A percentile compares a stretch with the other conserved stretches of the same genome.
phyloP scores from a whole-genome alignment of 179 eudicot species.

The Pouteria campechiana region DNA sequence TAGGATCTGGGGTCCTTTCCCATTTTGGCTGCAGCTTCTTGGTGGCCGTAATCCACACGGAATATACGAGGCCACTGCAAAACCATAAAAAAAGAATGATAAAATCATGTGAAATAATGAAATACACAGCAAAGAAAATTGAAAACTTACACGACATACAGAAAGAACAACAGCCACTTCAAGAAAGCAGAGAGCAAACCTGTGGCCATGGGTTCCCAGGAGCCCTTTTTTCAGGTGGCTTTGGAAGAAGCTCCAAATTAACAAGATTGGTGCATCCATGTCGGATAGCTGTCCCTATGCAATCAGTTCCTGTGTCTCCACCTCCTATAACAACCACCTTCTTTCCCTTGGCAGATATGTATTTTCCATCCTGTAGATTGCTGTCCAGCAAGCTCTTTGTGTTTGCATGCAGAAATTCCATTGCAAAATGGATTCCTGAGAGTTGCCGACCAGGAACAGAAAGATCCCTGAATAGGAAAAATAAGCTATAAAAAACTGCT shows the following conservation, averaged over 20 bases:
- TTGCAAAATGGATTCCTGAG: slow-evolving; percentile 91
- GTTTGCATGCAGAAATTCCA: slow-evolving; percentile 96
- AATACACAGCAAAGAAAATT: too few relatives aligned
- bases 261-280: slow-evolving; percentile 75
- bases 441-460: slow-evolving; percentile 87
- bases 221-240: slow-evolving; percentile 82
- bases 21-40: slow-evolving; percentile 85
- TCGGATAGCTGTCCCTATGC: slow-evolving; percentile 90
- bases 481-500: too few relatives aligned
- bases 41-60: slow-evolving; percentile 97
- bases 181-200: slow-evolving; percentile 36
- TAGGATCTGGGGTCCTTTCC: slow-evolving; percentile 94
- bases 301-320: slow-evolving; percentile 98
- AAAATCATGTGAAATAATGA: too few relatives aligned
- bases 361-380: slow-evolving; percentile 74
- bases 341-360: slow-evolving; percentile 93
- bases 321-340: slow-evolving; percentile 99
- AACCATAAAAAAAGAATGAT: background rate
- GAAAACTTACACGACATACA: too few relatives aligned
- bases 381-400: slow-evolving; percentile 96
- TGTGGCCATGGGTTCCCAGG: slow-evolving; percentile 99
- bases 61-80: slow-evolving; percentile 95
- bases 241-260: slow-evolving; percentile 87
- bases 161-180: too few relatives aligned
- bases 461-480: slow-evolving; percentile 96